Percentiles rank a stretch among this genome's conserved stretches.
Conservation (phyloP, 192 early-diverging fungal genomes). For the Coemansia sp. region DNA sequence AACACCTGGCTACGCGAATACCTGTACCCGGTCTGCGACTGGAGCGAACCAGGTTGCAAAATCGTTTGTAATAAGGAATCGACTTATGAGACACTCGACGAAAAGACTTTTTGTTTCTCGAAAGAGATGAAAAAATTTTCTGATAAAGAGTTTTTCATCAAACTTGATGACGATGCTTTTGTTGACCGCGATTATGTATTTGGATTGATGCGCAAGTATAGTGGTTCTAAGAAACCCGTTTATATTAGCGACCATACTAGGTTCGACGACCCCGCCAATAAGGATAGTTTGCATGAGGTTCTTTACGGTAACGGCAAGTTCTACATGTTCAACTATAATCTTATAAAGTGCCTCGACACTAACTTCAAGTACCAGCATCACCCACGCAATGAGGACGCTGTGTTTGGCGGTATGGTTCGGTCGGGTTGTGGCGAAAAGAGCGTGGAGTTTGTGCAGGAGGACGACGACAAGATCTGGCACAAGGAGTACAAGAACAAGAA, state of each 20-base stretch:
- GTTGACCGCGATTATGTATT: constrained; percentile 43
- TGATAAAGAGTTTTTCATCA: constrained; percentile 43
- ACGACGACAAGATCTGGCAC: constrained; percentile 48
- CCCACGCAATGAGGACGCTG: constrained; percentile 31
- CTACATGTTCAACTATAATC: constrained; percentile 46
- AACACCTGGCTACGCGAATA: constrained; percentile 47
- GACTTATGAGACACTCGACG: constrained; percentile 31
- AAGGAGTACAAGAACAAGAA: constrained; percentile 42
- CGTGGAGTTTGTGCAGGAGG: constrained; percentile 28
- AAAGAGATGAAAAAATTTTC: constrained; percentile 17
- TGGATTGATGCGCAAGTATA: constrained; percentile 15
- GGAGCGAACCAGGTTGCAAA: constrained; percentile 30
- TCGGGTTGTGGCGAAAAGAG: constrained; percentile 37
- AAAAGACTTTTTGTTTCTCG: constrained; percentile 38
- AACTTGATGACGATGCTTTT: constrained; percentile 45
- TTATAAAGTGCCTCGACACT: constrained; percentile 28
- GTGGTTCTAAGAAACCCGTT: constrained; percentile 19
- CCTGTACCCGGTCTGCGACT: constrained; percentile 49
- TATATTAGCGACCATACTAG: constrained; percentile 48
- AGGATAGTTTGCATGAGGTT: constrained; percentile 12
- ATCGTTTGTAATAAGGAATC: constrained; percentile 42
- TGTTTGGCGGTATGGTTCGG: constrained; percentile 50
- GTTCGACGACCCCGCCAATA: constrained; percentile 10
- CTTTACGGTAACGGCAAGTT: constrained; percentile 48
- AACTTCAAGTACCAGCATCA: constrained; percentile 24